These are phyloP conservation scores for Phytophthora pseudosyringae DNA, from an alignment of 352 stramenopile genomes.

Conservation along the genomic window DNA sequence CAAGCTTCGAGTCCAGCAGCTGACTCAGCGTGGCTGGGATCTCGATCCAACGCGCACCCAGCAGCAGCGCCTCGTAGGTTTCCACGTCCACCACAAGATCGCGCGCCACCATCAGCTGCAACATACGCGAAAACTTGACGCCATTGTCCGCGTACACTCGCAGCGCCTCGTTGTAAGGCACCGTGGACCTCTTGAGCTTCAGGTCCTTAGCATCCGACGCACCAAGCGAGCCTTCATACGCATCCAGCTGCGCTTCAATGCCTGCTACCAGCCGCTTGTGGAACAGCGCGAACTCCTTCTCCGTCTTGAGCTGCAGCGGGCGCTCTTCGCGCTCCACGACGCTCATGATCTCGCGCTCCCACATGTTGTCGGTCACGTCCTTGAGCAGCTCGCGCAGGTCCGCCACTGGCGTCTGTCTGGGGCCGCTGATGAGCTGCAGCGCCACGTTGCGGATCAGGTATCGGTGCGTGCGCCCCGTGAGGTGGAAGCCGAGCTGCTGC, in stretches of 20 bases:
- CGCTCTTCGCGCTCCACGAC: slow-evolving; percentile 60
- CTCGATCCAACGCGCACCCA: slow-evolving; percentile 69
- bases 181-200: slow-evolving; percentile 28
- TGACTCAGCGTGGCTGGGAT: slow-evolving; percentile 70
- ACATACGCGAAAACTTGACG: slow-evolving; percentile 59
- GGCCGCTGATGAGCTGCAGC: slow-evolving; percentile 44
- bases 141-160: slow-evolving; percentile 62
- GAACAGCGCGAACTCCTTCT: slow-evolving; percentile 54
- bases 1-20: slow-evolving; percentile 55
- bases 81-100: slow-evolving; percentile 54
- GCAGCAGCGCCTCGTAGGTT: slow-evolving; percentile 67
- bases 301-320: slow-evolving; percentile 68
- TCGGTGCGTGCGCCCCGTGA: slow-evolving; percentile 48
- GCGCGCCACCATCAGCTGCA: slow-evolving; percentile 66
- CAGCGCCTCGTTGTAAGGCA: slow-evolving; percentile 71
- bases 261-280: slow-evolving; percentile 48
- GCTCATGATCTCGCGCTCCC: slow-evolving; percentile 64
- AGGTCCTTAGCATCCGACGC: slow-evolving; percentile 2
- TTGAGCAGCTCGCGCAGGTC: slow-evolving; percentile 46
- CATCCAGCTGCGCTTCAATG: slow-evolving; percentile 50
- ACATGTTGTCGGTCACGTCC: slow-evolving; percentile 33
- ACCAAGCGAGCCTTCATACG: slow-evolving; percentile 45
- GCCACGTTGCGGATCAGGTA: slow-evolving; percentile 66
- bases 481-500: slow-evolving; percentile 40
- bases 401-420: slow-evolving; percentile 31